Conservation (phyloP, 225 moss, liverwort and hornwort species). For the Bryum argenteum region DNA sequence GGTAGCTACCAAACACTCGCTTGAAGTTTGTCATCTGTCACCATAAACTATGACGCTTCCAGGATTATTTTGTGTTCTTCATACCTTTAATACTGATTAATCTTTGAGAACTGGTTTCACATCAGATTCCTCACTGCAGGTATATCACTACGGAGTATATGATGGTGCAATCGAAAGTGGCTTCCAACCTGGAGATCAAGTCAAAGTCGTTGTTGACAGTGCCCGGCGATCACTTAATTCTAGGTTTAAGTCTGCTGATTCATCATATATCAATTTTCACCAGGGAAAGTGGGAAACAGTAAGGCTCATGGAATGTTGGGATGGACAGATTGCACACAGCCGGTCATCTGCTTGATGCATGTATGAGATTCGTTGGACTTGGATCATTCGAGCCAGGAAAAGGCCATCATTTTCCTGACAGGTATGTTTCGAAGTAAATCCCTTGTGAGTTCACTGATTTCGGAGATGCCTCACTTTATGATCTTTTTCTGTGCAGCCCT, state of each 20-base stretch:
- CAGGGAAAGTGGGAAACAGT: no score
- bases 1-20: conserved; percentile 24
- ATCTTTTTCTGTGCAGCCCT: conserved; percentile 50
- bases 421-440: conserved; percentile 33
- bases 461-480: conserved; percentile 7
- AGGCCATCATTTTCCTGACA: conserved; percentile 77
- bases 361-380: conserved; percentile 63
- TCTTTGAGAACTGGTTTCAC: not conserved
- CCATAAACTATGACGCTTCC: no score
- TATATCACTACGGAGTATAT: conserved; percentile 67
- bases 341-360: conserved; percentile 76
- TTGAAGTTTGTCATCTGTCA: not conserved
- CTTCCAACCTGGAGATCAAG: conserved; percentile 61
- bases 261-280: not conserved
- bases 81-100: not conserved
- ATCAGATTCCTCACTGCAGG: conserved; percentile 41
- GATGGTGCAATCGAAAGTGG: conserved; percentile 11
- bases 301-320: not conserved
- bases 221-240: conserved; percentile 58
- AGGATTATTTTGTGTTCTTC: not conserved
- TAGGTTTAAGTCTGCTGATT: conserved; percentile 37
- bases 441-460: not conserved
- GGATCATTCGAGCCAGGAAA: conserved; percentile 63
- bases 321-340: conserved; percentile 69
- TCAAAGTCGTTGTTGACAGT: conserved; percentile 53